phyloP scores from a whole-genome alignment of 768 basidiomycete species.

The Termitomyces sp. region DNA sequence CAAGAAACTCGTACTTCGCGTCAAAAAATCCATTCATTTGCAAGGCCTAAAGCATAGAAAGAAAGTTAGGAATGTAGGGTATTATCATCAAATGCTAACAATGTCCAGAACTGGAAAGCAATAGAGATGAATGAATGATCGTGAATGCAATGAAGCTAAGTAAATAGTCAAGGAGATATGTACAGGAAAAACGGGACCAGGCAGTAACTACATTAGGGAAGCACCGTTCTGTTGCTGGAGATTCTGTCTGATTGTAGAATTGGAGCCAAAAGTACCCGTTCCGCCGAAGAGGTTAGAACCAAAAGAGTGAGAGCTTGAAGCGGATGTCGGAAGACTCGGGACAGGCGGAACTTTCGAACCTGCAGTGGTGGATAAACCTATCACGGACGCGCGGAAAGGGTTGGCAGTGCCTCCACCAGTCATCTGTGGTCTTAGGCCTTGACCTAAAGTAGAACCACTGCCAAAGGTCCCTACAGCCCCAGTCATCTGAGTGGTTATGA shows the following conservation, averaged over 20 bases:
- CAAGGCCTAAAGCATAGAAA: not conserved
- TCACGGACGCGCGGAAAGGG: conserved; percentile 65
- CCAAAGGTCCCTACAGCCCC: conserved; percentile 31
- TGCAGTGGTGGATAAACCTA: conserved; percentile 10
- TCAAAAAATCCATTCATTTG: conserved; percentile 1
- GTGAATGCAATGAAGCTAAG: conserved; percentile 13
- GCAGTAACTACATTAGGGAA: conserved; percentile 40
- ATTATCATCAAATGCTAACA: conserved; percentile 2
- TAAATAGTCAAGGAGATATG: conserved; percentile 12
- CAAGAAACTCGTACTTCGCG: not conserved
- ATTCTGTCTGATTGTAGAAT: conserved; percentile 17
- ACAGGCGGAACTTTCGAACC: conserved; percentile 14
- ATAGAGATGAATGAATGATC: conserved; percentile 11
- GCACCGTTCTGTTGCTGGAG: conserved; percentile 37
- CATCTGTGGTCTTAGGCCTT: conserved; percentile 54
- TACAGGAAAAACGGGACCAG: conserved; percentile 10
- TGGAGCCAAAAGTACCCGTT: conserved; percentile 17
- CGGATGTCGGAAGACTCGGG: conserved; percentile 10
- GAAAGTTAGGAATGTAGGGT: conserved; percentile 2
- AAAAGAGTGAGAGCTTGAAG: conserved; percentile 9
- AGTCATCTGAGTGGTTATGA: conserved; percentile 29
- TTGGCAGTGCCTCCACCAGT: conserved; percentile 59
- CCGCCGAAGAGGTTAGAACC: conserved; percentile 11
- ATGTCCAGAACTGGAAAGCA: conserved; percentile 11
- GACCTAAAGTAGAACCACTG: conserved; percentile 33